Base-by-base conservation (phyloP, 2,329 filamentous ascomycete genomes). In the Catunica adiposa region DNA sequence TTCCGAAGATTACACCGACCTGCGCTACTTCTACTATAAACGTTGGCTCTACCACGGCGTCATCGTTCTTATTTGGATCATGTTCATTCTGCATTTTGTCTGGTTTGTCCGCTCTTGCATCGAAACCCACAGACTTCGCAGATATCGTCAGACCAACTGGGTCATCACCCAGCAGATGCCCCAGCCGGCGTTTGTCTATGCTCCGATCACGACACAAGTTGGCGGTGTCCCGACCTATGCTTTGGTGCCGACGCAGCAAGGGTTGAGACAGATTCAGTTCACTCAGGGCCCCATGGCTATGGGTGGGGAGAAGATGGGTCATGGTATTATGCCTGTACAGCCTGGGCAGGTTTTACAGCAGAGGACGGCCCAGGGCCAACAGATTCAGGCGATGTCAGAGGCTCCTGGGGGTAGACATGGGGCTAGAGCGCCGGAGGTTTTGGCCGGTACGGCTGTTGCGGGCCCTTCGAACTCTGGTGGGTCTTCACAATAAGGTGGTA, bases 61-160 rank as follows among this genome's bases (percentile, higher is more conserved):
- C 7, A 23, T 37, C 8, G 17, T 50, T 9, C 23, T 48, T 3
- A n/a, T 54, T 17, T 57, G 26, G 29, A 31, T 42, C 1, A 15
- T 44, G 9, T 31, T 51, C 17, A 15, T 46, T 17, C 5, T 40
- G 2, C 42, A 57, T 23, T 48, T 53, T n/a, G 15, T 37, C 22
- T 44, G 47, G 23, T 54, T 57, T 44, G 22, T 57, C 15, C 26
- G 51, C 15, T 26, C 51, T 37, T 51, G 51, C 26, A 22, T 57
- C 17, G 56, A 57, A 14, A 54, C 51, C n/a, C 8, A 51, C 40
- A 25, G 44, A 8, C 34, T 23, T 9, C 7, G n/a, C 2, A 4
- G 8, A 15, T 52, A 14, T 22, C 8, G 23, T n/a, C 31, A 23
- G 17, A 38, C 50, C 29, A 34, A 34, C 29, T 34, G 29, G 34